A percentile compares a stretch with the other conserved stretches of the same genome.
phyloP scores from a whole-genome alignment of 345 rosid genomes.

The Brassica napus region DNA sequence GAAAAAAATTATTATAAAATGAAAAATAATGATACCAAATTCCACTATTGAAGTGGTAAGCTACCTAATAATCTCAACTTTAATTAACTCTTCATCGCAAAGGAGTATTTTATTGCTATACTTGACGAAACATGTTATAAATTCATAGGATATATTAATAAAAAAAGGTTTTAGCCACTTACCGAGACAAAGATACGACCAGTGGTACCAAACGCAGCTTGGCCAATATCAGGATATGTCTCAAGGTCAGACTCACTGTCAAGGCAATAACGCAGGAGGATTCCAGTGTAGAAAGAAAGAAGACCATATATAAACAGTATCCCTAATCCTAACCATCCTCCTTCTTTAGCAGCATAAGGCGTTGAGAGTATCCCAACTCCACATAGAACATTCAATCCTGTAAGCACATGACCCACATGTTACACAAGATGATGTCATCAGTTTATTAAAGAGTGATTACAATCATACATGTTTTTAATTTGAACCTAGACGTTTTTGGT shows the following conservation, averaged over 20 bases:
- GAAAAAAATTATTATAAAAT: neutral
- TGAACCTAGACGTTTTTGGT: conserved; percentile 32
- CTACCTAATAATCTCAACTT: neutral
- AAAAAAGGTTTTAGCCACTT: conserved; percentile 21
- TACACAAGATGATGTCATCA: conserved; percentile 10
- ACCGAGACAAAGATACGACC: conserved; percentile 87
- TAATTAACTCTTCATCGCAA: neutral
- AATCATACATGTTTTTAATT: conserved; percentile 8
- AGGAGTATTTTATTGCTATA: neutral
- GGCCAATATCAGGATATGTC: conserved; percentile 97
- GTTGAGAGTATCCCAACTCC: conserved; percentile 97
- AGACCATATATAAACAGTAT: conserved; percentile 63
- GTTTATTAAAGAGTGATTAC: neutral
- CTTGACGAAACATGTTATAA: neutral
- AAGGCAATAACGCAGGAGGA: conserved; percentile 75
- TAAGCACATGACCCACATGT: conserved; percentile 46
- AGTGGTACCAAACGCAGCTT: conserved; percentile 80
- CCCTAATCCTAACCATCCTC: conserved; percentile 83
- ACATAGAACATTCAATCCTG: conserved; percentile 92
- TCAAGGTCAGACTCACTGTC: conserved; percentile 93
- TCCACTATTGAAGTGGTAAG: conserved; percentile 5
- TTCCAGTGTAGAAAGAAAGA: conserved; percentile 88
- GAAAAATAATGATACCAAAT: neutral
- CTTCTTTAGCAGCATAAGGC: conserved; percentile 89
- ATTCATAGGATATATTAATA: neutral